Base-by-base conservation (phyloP, 306 rosid genomes). In the Acacia melanoxylon region DNA sequence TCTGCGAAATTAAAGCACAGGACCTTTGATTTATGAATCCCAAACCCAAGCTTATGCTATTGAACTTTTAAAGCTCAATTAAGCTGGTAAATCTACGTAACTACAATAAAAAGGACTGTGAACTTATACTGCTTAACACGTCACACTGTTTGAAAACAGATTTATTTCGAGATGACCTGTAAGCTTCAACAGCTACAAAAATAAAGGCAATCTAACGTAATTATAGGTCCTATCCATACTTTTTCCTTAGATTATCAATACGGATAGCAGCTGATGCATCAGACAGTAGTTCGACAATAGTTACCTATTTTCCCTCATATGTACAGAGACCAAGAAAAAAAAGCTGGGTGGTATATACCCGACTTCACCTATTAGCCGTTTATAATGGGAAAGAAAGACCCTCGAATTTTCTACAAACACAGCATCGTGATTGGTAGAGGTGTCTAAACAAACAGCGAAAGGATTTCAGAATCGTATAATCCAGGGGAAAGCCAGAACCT, bases 51-150 rank as follows among this genome's bases (percentile, higher is more conserved):
- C 41, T 77, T 9, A 54, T 37, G 15, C 48, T n/a, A 0, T 41
- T 49, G 61, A 22, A 45, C 77, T 22, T 73, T 3, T 40, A 76
- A 80, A 85, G 29, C 25, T 59, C 71, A 68, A 69, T n/a, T 33
- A 54, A 19, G 62, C 31, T 9, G 77, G 31, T 19, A 52, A 63
- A 33, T 54, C 35, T 51, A 51, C 22, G 6, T 51, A 51, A 51
- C 58, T 17, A 17, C 22, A 56, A 56, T n/a, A 56, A n/a, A 15
- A 52, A 19, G 59, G 22, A 52, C 22, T 15, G 59, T 6, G 22
- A 56, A 25, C 54, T n/a, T n/a, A 3, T 29, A 75, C 35, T 11
- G 49, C 35, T 75, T n/a, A 46, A 46, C 25, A 54, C 17, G 14
- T 56, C 77, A 31, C 10, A 29, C 6, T 22, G 37, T 37, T 49